Evolutionary conservation across 345 rosid genomes (phyloP).

Genomic region (Balakata baccata): DNA sequence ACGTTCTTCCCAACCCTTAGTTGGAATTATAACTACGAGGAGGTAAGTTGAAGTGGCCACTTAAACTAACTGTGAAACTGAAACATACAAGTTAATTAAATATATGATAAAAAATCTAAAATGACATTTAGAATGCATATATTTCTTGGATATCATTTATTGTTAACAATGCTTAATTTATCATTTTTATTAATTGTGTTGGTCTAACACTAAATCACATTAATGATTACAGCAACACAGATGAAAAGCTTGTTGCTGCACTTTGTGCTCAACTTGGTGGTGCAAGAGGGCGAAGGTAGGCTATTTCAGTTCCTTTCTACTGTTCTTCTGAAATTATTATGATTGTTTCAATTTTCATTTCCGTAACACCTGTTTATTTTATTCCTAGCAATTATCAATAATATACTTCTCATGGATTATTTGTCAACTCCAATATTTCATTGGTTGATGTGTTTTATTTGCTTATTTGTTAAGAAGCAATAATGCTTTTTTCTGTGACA

Average conservation of each 20-base stretch:
- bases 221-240: constrained; percentile 57
- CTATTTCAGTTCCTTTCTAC: constrained; percentile 9
- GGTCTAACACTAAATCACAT: constrained; percentile 11
- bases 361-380: no score
- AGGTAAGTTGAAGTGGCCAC: constrained; percentile 48
- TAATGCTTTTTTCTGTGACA: neutral
- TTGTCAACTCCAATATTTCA: neutral
- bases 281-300: constrained; percentile 53
- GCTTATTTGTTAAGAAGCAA: neutral
- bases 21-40: constrained; percentile 95
- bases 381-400: no score
- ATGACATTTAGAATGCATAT: neutral
- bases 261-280: constrained; percentile 67
- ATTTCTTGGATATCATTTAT: neutral
- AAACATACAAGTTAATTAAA: neutral
- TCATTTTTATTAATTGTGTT: neutral
- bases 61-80: neutral
- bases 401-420: neutral
- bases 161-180: neutral
- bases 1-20: constrained; percentile 96
- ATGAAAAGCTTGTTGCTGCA: constrained; percentile 95
- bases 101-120: neutral
- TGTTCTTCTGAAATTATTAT: neutral
- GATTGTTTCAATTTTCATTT: no score
- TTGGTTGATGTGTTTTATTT: constrained; percentile 1